These are phyloP conservation scores for Arabis alpina DNA, from an alignment of 345 rosid species.

Conservation along the genomic window DNA sequence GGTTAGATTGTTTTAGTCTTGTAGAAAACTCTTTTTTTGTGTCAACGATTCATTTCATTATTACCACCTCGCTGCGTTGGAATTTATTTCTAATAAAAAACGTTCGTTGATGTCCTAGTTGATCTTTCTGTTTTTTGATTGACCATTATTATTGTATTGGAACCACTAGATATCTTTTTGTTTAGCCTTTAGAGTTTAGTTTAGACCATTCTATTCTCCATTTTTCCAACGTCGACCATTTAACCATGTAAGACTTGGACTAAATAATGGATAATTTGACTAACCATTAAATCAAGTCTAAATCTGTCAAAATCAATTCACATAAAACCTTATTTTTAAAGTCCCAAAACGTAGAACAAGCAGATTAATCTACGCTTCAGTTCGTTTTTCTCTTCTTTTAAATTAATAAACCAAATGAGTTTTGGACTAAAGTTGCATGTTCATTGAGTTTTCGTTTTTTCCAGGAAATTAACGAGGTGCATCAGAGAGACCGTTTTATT, in stretches of 20 bases:
- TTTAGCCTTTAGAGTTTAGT: no score
- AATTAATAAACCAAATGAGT: not conserved
- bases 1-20: no score
- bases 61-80: no score
- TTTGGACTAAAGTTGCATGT: not conserved
- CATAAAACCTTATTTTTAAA: not conserved
- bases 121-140: not conserved
- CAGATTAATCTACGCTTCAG: not conserved
- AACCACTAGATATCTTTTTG: not conserved
- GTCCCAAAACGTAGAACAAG: not conserved
- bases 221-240: conserved; percentile 2
- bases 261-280: not conserved
- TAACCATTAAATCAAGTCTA: no score
- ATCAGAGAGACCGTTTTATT: conserved; percentile 16
- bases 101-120: no score
- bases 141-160: not conserved
- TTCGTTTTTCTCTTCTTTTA: not conserved
- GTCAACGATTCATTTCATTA: no score
- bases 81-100: no score
- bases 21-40: no score
- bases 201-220: not conserved
- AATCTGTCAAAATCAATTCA: not conserved
- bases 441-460: not conserved
- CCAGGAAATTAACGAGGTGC: not conserved
- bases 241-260: not conserved